Conservation (phyloP, 139 green algal genomes). For the Micractinium sp. region DNA sequence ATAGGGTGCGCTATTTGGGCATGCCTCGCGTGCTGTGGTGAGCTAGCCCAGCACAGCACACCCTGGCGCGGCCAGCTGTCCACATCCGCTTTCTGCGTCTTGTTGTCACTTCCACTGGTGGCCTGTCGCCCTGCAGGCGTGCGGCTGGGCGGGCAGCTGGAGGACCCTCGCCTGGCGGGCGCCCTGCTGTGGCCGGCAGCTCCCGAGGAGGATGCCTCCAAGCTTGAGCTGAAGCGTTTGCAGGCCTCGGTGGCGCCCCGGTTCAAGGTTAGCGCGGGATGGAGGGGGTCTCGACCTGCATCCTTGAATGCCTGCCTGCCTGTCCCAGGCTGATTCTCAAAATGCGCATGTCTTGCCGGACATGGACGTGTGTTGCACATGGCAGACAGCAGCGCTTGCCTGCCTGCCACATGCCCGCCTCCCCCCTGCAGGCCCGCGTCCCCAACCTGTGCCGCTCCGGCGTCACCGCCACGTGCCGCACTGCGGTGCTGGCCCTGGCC, state of each 20-base stretch:
- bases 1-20: too few species aligned
- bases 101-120: not conserved
- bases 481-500: constrained; percentile 22
- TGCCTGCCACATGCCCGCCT: not conserved
- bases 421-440: constrained; percentile 1
- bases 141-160: constrained; percentile 1
- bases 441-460: constrained; percentile 25
- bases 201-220: not conserved
- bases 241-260: not conserved
- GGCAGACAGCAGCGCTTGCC: not conserved
- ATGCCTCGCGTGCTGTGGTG: too few species aligned
- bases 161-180: constrained; percentile 16
- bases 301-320: not conserved
- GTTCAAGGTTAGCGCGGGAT: not conserved
- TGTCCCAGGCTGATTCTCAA: not conserved
- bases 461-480: constrained; percentile 28
- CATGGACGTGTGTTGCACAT: not conserved
- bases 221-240: constrained; percentile 11
- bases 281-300: not conserved
- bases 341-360: too few species aligned
- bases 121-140: not conserved
- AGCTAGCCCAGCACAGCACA: not conserved
- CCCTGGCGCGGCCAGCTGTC: not conserved
- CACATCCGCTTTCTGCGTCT: not conserved
- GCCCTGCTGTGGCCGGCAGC: constrained; percentile 20